Conservation (phyloP, 192 early-diverging fungal genomes). For the Coemansia nantahalensis region DNA sequence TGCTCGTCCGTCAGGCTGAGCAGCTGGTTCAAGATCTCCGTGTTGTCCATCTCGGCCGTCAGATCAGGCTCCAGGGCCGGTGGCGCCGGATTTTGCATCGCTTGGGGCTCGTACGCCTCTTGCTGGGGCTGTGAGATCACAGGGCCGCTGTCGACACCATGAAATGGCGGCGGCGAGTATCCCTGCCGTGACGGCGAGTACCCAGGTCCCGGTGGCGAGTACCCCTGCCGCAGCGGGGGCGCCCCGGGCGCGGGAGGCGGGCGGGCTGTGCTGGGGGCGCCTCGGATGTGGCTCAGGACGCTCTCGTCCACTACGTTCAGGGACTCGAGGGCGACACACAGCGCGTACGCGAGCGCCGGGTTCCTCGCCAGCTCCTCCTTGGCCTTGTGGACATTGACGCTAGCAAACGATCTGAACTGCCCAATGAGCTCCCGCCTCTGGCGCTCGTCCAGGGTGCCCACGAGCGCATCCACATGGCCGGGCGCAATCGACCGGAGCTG, state of each 20-base stretch:
- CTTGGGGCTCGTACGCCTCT: background rate
- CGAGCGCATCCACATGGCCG: constrained; percentile 6
- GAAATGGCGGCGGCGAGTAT: no score
- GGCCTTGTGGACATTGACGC: constrained; percentile 20
- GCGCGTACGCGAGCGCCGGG: constrained; percentile 28
- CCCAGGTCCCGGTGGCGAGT: no score
- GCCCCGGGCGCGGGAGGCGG: background rate
- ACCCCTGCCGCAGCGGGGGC: background rate
- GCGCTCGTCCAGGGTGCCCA: constrained; percentile 9
- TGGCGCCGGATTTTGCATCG: background rate
- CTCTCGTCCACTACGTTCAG: constrained; percentile 9
- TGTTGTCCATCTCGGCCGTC: constrained; percentile 23
- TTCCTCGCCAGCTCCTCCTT: constrained; percentile 32
- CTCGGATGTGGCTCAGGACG: constrained; percentile 10
- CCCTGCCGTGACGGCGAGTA: no score
- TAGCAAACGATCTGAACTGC: constrained; percentile 35
- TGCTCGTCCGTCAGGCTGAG: constrained; percentile 79
- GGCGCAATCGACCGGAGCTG: constrained; percentile 5
- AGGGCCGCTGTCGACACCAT: no score
- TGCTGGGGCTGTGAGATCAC: no score
- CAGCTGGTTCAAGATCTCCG: constrained; percentile 75
- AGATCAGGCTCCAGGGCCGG: background rate
- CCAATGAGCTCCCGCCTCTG: constrained; percentile 19
- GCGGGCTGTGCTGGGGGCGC: background rate
- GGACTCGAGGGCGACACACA: constrained; percentile 17